Conservation (phyloP, 2,329 filamentous ascomycete genomes). For the Myotisia sp. region DNA sequence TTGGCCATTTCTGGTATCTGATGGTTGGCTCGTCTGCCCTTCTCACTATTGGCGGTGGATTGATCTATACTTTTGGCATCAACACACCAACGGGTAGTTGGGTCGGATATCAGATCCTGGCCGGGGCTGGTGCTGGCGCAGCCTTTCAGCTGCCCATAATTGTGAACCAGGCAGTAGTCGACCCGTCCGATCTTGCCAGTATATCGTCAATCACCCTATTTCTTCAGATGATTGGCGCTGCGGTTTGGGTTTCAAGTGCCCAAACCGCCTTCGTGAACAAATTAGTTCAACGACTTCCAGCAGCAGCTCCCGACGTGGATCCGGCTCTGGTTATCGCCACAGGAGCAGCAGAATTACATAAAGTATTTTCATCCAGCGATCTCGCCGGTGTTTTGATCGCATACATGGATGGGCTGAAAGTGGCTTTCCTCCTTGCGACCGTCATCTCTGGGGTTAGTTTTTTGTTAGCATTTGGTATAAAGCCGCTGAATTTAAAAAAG, state of each 20-base stretch:
- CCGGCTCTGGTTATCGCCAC: slow-evolving; percentile 30
- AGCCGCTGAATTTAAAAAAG: slow-evolving; percentile 6
- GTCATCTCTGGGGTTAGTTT: slow-evolving; percentile 5
- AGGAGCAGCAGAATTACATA: slow-evolving; percentile 47
- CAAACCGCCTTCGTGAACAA: slow-evolving; percentile 14
- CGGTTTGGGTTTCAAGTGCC: slow-evolving; percentile 15
- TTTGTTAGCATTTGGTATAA: slow-evolving; percentile 3
- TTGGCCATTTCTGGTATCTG: slow-evolving; percentile 16
- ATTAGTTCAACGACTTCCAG: slow-evolving; percentile 8
- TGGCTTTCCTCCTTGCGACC: slow-evolving; percentile 7
- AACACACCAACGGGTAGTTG: slow-evolving; percentile 14
- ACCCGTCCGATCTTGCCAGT: slow-evolving; percentile 11
- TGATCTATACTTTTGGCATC: slow-evolving; percentile 18
- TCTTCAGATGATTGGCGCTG: slow-evolving; percentile 13
- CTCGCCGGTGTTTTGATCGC: slow-evolving; percentile 8
- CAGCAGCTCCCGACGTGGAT: slow-evolving; percentile 26
- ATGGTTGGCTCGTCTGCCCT: slow-evolving; percentile 15
- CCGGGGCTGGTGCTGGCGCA: slow-evolving; percentile 15
- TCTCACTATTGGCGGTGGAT: slow-evolving; percentile 17
- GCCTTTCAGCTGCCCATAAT: slow-evolving; percentile 15
- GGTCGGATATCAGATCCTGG: slow-evolving; percentile 18
- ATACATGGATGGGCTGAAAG: slow-evolving; percentile 10
- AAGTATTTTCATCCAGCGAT: slow-evolving; percentile 33
- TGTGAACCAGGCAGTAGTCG: slow-evolving; percentile 14
- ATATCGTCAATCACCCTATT: slow-evolving; percentile 16